Conservation (phyloP, 257 asterid species). For the Scutellaria baicalensis region DNA sequence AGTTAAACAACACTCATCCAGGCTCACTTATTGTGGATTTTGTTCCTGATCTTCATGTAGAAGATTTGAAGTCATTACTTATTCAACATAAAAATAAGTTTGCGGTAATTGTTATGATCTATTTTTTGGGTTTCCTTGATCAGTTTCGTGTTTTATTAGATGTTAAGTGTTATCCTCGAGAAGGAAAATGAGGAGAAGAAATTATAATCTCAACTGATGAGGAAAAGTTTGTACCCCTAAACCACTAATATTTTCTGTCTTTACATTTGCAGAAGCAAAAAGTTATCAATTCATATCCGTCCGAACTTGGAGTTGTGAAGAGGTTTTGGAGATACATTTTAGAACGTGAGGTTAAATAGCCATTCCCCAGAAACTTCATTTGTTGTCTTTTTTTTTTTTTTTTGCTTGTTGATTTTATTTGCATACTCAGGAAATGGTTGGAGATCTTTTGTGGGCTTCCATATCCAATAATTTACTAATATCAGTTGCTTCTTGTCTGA, state of each 20-base stretch:
- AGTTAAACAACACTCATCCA: slow-evolving; percentile 26
- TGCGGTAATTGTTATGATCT: slow-evolving; percentile 42
- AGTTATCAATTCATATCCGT: slow-evolving; percentile 63
- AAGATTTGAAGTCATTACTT: slow-evolving; percentile 62
- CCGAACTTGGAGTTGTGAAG: slow-evolving; percentile 66
- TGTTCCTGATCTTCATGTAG: slow-evolving; percentile 60
- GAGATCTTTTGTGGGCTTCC: slow-evolving; percentile 81
- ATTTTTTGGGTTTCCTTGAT: not conserved
- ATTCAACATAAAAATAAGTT: slow-evolving; percentile 55
- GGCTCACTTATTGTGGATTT: slow-evolving; percentile 79
- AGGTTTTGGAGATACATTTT: slow-evolving; percentile 88
- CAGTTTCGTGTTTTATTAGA: not conserved
- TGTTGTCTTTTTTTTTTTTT: slow-evolving; percentile 12
- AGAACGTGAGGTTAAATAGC: slow-evolving; percentile 57
- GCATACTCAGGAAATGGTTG: slow-evolving; percentile 44
- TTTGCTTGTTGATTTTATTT: slow-evolving; percentile 11
- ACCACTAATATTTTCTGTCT: not conserved
- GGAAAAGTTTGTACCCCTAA: not conserved
- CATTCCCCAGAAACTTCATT: slow-evolving; percentile 15
- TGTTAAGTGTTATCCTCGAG: not conserved
- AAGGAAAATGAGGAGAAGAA: not conserved
- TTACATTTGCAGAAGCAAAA: slow-evolving; percentile 68
- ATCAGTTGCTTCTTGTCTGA: slow-evolving; percentile 54
- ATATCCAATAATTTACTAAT: slow-evolving; percentile 47
- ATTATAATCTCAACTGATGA: not conserved